A percentile compares a stretch with the other conserved stretches of the same genome.
Conservation (phyloP, 2,329 filamentous ascomycete genomes). For the Botrytis fragariae region DNA sequence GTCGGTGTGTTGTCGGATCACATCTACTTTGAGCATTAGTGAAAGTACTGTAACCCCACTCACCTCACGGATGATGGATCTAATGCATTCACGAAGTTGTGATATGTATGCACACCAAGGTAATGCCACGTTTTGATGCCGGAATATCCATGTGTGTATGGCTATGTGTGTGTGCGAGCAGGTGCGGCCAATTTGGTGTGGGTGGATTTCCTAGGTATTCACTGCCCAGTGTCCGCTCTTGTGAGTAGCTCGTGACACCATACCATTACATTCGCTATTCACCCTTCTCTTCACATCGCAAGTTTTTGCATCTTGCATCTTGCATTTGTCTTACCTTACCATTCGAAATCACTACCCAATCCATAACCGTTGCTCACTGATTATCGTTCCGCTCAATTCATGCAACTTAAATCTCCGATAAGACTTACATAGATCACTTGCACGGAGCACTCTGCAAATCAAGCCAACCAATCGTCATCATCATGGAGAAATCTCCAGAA, state of each 20-base stretch:
- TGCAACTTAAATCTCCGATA: background rate
- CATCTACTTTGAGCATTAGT: slow-evolving; percentile 10
- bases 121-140: background rate
- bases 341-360: background rate
- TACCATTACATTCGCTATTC: background rate
- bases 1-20: background rate
- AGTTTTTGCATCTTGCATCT: background rate
- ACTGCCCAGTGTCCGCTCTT: background rate
- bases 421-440: background rate
- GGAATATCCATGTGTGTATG: background rate
- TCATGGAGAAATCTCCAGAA: slow-evolving; percentile 4
- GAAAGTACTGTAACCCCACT: background rate
- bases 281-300: background rate
- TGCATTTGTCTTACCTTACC: background rate
- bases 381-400: background rate
- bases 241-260: background rate
- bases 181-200: background rate
- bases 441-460: background rate
- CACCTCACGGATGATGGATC: background rate
- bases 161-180: background rate
- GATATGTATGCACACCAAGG: background rate
- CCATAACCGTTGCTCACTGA: background rate
- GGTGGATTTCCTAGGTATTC: background rate
- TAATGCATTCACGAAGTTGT: background rate
- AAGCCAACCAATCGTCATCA: background rate